These are phyloP conservation scores for Candida manassasensis DNA, from an alignment of 805 yeast species.

Conservation along the genomic window DNA sequence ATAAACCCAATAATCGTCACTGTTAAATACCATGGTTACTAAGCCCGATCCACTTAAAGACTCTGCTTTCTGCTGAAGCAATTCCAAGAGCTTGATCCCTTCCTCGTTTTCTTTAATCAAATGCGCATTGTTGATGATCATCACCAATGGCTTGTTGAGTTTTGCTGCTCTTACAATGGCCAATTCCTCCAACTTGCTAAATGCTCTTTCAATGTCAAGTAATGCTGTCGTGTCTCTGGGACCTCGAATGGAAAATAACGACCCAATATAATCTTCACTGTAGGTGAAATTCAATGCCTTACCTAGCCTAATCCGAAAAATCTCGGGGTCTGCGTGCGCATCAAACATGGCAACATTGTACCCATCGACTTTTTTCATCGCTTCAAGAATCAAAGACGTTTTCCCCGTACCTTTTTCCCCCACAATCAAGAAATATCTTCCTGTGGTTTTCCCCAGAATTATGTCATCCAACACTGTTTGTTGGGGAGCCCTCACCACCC, in stretches of 20 bases:
- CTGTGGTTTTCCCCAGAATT: slow-evolving; percentile 56
- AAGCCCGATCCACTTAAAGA: slow-evolving; percentile 68
- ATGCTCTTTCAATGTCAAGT: slow-evolving; percentile 78
- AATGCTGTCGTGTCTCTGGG: slow-evolving; percentile 83
- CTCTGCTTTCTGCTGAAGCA: slow-evolving; percentile 82
- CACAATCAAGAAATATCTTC: slow-evolving; percentile 65
- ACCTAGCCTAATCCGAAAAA: slow-evolving; percentile 72
- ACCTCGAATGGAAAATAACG: slow-evolving; percentile 73
- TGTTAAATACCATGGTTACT: slow-evolving; percentile 65
- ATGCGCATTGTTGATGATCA: slow-evolving; percentile 72
- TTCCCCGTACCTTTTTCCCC: slow-evolving; percentile 91
- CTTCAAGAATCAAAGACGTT: slow-evolving; percentile 67
- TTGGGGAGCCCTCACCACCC: slow-evolving; percentile 68
- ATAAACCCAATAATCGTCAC: slow-evolving; percentile 85
- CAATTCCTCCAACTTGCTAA: slow-evolving; percentile 67
- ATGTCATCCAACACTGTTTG: slow-evolving; percentile 62
- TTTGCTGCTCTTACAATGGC: slow-evolving; percentile 48
- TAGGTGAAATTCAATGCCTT: slow-evolving; percentile 68
- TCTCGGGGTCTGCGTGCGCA: slow-evolving; percentile 83
- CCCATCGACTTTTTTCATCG: slow-evolving; percentile 61
- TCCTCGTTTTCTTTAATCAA: slow-evolving; percentile 71
- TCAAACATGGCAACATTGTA: slow-evolving; percentile 65
- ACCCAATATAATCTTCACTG: slow-evolving; percentile 79
- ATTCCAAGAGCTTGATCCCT: slow-evolving; percentile 64
- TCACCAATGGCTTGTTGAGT: slow-evolving; percentile 51